Evolutionary conservation across 1,284 basidiomycete genomes (phyloP).

Genomic region (Rhodotorula sp.): DNA sequence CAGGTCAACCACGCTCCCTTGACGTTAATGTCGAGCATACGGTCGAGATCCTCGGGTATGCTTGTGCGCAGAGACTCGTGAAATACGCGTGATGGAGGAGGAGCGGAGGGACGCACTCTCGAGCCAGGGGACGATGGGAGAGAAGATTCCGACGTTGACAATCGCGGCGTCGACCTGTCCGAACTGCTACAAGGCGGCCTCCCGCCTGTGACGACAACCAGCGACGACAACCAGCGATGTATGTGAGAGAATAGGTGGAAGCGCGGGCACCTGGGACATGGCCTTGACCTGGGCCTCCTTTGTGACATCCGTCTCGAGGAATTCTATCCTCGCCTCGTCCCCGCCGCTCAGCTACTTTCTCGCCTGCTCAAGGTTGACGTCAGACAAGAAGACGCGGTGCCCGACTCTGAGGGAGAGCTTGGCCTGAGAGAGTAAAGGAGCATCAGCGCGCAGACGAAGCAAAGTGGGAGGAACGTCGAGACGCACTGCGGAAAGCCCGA

Average conservation of each 20-base stretch:
- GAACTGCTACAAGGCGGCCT: conserved; percentile 10
- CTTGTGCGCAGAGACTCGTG: background rate
- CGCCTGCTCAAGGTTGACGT: background rate
- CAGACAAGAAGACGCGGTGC: conserved; percentile 7
- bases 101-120: background rate
- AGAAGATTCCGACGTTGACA: conserved; percentile 16
- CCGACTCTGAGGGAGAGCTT: conserved; percentile 13
- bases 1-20: conserved; percentile 9
- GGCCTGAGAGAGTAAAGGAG: background rate
- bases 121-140: conserved; percentile 8
- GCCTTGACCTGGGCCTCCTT: conserved; percentile 2
- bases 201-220: no score
- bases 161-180: conserved; percentile 15
- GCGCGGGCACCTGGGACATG: conserved; percentile 1
- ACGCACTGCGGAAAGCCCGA: conserved; percentile 10
- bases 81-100: background rate
- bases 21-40: conserved; percentile 9
- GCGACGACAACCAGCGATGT: no score
- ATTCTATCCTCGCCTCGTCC: background rate
- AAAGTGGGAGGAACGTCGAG: background rate
- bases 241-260: no score
- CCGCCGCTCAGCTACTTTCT: background rate
- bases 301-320: conserved; percentile 17
- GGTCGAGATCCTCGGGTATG: background rate
- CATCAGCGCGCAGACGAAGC: background rate